These are phyloP conservation scores for Ricinus communis DNA, from an alignment of 345 rosid genomes.

Conservation along the genomic window DNA sequence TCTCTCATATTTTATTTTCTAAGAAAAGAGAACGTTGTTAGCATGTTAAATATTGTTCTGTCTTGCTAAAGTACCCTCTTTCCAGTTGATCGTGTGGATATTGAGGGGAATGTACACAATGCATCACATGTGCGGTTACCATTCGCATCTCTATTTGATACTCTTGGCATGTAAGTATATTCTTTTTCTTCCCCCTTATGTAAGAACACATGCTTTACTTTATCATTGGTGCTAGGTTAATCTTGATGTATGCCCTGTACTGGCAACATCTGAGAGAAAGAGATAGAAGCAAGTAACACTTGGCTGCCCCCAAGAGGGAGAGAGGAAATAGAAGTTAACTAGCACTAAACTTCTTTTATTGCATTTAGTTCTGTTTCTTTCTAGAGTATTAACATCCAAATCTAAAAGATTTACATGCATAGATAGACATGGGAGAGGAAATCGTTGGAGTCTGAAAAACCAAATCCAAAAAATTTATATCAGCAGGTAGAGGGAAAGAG, in stretches of 20 bases:
- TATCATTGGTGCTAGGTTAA: background rate
- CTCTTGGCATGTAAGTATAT: slow-evolving; percentile 82
- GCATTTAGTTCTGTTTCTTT: background rate
- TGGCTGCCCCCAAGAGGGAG: background rate
- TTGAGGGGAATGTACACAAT: slow-evolving; percentile 64
- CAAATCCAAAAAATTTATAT: too few relatives aligned
- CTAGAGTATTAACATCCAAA: background rate
- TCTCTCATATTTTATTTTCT: background rate
- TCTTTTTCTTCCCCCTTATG: background rate
- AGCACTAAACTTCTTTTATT: background rate
- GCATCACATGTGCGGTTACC: slow-evolving; percentile 72
- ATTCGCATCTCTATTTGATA: slow-evolving; percentile 85
- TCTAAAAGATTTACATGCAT: background rate
- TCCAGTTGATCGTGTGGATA: slow-evolving; percentile 84
- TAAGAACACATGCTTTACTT: background rate
- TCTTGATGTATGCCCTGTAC: background rate
- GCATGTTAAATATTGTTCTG: slow-evolving; percentile 2
- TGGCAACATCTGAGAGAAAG: background rate
- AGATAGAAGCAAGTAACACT: background rate
- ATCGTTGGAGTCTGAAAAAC: too few relatives aligned
- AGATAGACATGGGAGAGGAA: too few relatives aligned
- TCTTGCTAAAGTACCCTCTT: slow-evolving; percentile 19
- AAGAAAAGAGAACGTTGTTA: background rate
- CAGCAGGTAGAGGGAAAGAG: too few relatives aligned
- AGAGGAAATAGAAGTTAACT: background rate